Conservation (phyloP, 1,139 yeast genomes). For the Magnusiomyces sp. region DNA sequence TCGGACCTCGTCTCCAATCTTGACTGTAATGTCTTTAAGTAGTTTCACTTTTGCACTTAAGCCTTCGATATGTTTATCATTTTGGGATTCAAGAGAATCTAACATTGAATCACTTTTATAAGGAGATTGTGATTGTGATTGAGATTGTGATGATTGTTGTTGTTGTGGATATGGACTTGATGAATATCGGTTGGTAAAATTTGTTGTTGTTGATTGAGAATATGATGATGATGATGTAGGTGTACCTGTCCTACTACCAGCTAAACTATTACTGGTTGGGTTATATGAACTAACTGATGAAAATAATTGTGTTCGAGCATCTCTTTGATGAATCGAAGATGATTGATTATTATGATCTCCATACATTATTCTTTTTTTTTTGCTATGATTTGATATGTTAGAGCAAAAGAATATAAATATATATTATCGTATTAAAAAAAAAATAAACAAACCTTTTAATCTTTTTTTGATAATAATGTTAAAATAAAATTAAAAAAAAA, state of each 20-base stretch:
- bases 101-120: constrained; percentile 38
- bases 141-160: constrained; percentile 38
- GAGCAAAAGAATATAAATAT: no score
- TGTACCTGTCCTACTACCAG: no score
- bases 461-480: no score
- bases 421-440: no score
- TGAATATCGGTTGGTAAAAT: constrained; percentile 8
- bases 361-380: not conserved
- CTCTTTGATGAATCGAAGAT: not conserved
- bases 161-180: constrained; percentile 46
- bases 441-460: no score
- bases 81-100: constrained; percentile 63
- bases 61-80: constrained; percentile 62
- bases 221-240: no score
- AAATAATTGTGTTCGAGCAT: constrained; percentile 30
- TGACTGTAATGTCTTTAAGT: constrained; percentile 60
- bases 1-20: constrained; percentile 80
- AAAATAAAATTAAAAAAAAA: no score
- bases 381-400: no score
- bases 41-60: constrained; percentile 65
- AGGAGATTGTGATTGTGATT: constrained; percentile 38
- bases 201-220: not conserved
- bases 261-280: constrained; percentile 19
- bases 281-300: constrained; percentile 27
- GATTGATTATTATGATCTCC: no score